These are phyloP conservation scores for Pestalotiopsis sp. DNA, from an alignment of 2,329 filamentous ascomycete species.

Conservation along the genomic window DNA sequence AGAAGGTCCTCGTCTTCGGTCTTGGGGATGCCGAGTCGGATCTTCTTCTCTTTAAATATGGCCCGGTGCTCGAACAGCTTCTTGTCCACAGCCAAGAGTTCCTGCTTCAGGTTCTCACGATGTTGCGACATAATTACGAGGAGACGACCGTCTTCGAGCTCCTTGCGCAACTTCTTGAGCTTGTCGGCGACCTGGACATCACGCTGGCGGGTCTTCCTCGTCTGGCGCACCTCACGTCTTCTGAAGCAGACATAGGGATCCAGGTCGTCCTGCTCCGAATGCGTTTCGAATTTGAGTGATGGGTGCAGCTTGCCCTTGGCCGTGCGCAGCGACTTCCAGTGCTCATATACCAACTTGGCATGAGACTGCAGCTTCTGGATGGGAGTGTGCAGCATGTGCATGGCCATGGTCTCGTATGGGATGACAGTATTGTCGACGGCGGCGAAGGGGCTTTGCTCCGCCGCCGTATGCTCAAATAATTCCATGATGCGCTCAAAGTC, in stretches of 20 bases:
- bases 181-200: slow-evolving; percentile 96
- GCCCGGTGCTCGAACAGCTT: slow-evolving; percentile 82
- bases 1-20: slow-evolving; percentile 90
- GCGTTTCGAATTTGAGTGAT: slow-evolving; percentile 88
- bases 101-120: slow-evolving; percentile 78
- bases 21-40: slow-evolving; percentile 80
- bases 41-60: slow-evolving; percentile 85
- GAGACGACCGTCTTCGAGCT: slow-evolving; percentile 86
- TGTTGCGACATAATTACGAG: slow-evolving; percentile 77
- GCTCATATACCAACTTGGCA: slow-evolving; percentile 82
- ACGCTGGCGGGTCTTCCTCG: slow-evolving; percentile 89
- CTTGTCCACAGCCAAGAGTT: slow-evolving; percentile 75
- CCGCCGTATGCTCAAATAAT: slow-evolving; percentile 87
- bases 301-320: slow-evolving; percentile 76
- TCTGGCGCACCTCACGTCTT: slow-evolving; percentile 89
- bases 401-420: slow-evolving; percentile 75
- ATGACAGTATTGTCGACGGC: slow-evolving; percentile 87
- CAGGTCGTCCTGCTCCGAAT: slow-evolving; percentile 90
- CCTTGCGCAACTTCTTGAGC: slow-evolving; percentile 85
- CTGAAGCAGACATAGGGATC: slow-evolving; percentile 99
- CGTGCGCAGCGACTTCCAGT: slow-evolving; percentile 79
- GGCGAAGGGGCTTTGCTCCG: slow-evolving; percentile 84
- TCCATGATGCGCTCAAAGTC: slow-evolving; percentile 94
- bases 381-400: slow-evolving; percentile 60
- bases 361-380: slow-evolving; percentile 51